phyloP scores from a whole-genome alignment of 345 rosid species.

The Pelargonium nanum region DNA sequence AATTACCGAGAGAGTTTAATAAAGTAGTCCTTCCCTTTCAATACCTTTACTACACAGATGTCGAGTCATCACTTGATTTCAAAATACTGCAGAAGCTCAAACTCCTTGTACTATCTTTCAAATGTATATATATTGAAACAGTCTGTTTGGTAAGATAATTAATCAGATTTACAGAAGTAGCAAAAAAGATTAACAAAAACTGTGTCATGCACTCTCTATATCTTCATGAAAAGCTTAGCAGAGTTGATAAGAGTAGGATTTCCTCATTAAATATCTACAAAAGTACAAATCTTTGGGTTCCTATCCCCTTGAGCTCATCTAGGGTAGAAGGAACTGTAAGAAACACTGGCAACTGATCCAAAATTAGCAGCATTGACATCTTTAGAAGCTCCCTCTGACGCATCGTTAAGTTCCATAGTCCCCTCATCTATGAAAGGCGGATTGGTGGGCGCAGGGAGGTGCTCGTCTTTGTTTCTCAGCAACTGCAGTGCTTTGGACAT shows the following conservation, averaged over 20 bases:
- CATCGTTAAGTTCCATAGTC: constrained; percentile 65
- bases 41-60: no score
- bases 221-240: background rate
- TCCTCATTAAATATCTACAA: background rate
- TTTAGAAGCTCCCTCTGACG: constrained; percentile 20
- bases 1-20: no score
- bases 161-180: no score
- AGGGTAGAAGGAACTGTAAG: constrained; percentile 57
- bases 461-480: constrained; percentile 58
- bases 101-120: no score
- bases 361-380: constrained; percentile 33
- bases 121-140: no score
- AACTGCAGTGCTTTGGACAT: constrained; percentile 68
- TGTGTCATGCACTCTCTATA: background rate
- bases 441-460: constrained; percentile 53
- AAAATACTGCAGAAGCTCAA: no score
- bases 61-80: no score
- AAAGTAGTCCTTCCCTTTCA: no score
- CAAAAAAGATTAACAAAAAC: no score
- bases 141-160: no score
- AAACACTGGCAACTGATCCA: constrained; percentile 50
- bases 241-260: background rate
- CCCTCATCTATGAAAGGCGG: constrained; percentile 83
- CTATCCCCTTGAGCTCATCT: constrained; percentile 33
- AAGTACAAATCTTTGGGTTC: background rate